Percentiles rank a stretch among this genome's conserved stretches.
phyloP scores from a whole-genome alignment of 148 eudicot species.

The Vaccinium darrowii region DNA sequence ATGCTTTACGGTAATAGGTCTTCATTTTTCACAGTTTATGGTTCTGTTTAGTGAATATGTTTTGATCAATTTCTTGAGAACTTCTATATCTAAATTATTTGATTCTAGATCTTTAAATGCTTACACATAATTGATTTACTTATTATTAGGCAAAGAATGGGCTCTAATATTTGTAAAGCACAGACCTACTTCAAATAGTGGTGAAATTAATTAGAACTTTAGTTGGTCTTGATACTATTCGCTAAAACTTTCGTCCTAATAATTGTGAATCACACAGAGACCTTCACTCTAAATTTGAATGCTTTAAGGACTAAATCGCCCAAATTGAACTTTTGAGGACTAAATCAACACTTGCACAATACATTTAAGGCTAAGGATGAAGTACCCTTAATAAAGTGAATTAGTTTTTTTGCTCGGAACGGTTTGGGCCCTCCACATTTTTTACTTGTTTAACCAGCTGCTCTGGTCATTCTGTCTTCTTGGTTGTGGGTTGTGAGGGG shows the following conservation, averaged over 20 bases:
- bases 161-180: not conserved
- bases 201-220: not conserved
- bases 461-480: not conserved
- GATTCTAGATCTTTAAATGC: not conserved
- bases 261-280: not conserved
- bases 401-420: not conserved
- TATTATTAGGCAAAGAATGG: not conserved
- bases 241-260: not conserved
- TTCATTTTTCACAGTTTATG: not conserved
- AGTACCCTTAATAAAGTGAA: not conserved
- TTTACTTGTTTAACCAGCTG: not conserved
- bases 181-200: not conserved
- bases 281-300: not conserved
- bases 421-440: not conserved
- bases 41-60: not conserved
- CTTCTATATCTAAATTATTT: not conserved
- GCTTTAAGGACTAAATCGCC: too few relatives aligned
- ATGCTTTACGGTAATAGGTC: not conserved
- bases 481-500: not conserved
- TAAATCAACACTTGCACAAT: not conserved
- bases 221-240: not conserved
- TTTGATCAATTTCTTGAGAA: not conserved
- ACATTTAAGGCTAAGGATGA: not conserved
- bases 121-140: not conserved
- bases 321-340: too few relatives aligned